These are phyloP conservation scores for Globisporangium rhizosaccharum DNA, from an alignment of 352 stramenopile species.

Conservation along the genomic window DNA sequence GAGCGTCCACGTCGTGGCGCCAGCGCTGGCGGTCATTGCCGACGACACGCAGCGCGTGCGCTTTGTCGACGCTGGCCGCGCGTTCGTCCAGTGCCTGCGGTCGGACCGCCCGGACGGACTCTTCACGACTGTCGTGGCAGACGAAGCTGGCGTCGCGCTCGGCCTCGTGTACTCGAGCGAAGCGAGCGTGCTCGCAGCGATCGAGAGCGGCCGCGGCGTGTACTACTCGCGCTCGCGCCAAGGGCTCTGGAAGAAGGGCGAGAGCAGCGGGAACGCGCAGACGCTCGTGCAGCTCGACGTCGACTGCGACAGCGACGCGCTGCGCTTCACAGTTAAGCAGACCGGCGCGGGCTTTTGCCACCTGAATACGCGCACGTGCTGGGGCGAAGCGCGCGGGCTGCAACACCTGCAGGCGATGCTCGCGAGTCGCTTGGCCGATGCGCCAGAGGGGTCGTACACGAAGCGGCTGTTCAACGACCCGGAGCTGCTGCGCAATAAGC, in stretches of 20 bases:
- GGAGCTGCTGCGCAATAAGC: conserved; percentile 91
- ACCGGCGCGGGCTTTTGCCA: conserved; percentile 71
- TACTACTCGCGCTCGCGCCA: conserved; percentile 94
- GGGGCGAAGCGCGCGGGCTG: conserved; percentile 84
- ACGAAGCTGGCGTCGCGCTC: conserved; percentile 80
- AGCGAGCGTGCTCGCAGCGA: conserved; percentile 87
- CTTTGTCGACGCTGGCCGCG: conserved; percentile 28
- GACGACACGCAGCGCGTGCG: conserved; percentile 16
- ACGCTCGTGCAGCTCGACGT: conserved; percentile 90
- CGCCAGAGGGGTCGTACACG: conserved; percentile 93
- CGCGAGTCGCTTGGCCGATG: conserved; percentile 75
- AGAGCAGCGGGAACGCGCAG: conserved; percentile 93
- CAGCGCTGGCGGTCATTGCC: conserved; percentile 18
- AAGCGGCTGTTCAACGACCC: conserved; percentile 94
- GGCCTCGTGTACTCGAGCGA: conserved; percentile 94
- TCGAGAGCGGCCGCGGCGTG: conserved; percentile 87
- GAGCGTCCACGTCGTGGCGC: conserved; percentile 48
- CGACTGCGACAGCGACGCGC: conserved; percentile 94
- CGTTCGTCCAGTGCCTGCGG: conserved; percentile 77
- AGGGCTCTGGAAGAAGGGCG: conserved; percentile 93
- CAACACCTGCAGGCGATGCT: conserved; percentile 89
- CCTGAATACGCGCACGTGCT: conserved; percentile 92
- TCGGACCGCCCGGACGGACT: conserved; percentile 90
- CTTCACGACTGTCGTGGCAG: conserved; percentile 93
- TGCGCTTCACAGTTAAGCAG: conserved; percentile 94